Conservation (phyloP, 106 monocot genomes). For the Allium cepa region DNA sequence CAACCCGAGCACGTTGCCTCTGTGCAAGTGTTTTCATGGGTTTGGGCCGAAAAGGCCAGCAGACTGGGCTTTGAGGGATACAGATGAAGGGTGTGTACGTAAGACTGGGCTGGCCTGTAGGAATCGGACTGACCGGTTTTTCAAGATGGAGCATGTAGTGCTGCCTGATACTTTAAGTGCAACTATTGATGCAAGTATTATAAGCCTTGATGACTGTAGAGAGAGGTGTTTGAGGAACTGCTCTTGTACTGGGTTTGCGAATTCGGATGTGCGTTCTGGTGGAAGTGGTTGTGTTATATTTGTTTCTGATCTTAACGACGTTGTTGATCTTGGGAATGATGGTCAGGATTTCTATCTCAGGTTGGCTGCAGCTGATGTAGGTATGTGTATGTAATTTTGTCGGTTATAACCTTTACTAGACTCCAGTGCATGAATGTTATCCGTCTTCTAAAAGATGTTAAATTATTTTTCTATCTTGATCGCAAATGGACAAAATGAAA, state of each 20-base stretch:
- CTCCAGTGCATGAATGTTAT: not conserved
- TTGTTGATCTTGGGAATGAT: not conserved
- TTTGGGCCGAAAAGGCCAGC: constrained; percentile 27
- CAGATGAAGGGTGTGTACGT: constrained; percentile 21
- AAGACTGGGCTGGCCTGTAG: constrained; percentile 22
- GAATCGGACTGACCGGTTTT: constrained; percentile 24
- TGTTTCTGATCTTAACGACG: not conserved
- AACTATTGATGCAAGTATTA: constrained; percentile 1
- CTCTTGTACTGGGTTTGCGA: constrained; percentile 23
- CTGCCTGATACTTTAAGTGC: constrained; percentile 24
- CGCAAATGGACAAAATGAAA: too few relatives aligned
- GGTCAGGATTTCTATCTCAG: constrained; percentile 2
- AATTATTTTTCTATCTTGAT: too few relatives aligned
- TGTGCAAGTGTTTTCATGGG: constrained; percentile 44
- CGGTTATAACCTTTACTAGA: not conserved
- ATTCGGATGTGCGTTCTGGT: not conserved
- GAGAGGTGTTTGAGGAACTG: constrained; percentile 21
- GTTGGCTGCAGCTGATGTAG: not conserved
- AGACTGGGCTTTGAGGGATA: constrained; percentile 23
- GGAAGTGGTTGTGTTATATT: constrained; percentile 24
- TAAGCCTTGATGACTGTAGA: constrained; percentile 17
- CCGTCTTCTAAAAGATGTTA: not conserved
- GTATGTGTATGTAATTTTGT: not conserved
- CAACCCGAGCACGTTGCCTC: constrained; percentile 15
- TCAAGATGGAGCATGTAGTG: constrained; percentile 8